phyloP scores from a whole-genome alignment of 768 basidiomycete species.

The Pisolithus sp. region DNA sequence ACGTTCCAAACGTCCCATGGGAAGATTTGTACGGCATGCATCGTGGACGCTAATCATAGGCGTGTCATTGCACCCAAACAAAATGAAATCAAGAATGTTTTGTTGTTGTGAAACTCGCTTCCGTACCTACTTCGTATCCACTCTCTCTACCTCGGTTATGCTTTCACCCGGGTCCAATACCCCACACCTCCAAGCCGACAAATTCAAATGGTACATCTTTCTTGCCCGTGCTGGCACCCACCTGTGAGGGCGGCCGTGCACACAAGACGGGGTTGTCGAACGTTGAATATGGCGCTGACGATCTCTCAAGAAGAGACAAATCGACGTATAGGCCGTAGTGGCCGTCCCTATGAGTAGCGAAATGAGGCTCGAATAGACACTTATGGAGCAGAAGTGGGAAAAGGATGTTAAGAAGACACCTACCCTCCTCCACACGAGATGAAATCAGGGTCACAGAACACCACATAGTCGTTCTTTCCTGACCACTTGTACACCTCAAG shows the following conservation, averaged over 20 bases:
- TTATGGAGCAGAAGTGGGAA: no score
- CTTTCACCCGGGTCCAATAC: slow-evolving; percentile 40
- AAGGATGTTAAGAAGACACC: slow-evolving; percentile 22
- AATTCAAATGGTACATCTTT: slow-evolving; percentile 83
- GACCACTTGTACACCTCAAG: slow-evolving; percentile 76
- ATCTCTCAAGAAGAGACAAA: slow-evolving; percentile 71
- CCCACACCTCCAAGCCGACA: slow-evolving; percentile 91
- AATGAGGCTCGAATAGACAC: no score
- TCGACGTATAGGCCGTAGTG: slow-evolving; percentile 88
- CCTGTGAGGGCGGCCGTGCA: slow-evolving; percentile 16
- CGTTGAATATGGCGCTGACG: slow-evolving; percentile 77
- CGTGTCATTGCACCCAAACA: no score
- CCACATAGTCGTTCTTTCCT: slow-evolving; percentile 84
- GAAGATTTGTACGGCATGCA: no score
- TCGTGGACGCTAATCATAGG: no score
- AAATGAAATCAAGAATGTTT: no score
- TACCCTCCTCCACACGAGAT: slow-evolving; percentile 93
- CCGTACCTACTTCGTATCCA: no score
- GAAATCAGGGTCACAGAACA: slow-evolving; percentile 72
- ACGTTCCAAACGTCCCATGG: no score
- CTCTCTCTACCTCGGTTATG: no score
- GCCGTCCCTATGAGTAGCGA: slow-evolving; percentile 55
- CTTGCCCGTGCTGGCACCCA: no score
- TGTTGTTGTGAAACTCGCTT: no score
- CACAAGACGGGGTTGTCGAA: slow-evolving; percentile 86